Evolutionary conservation across 1,284 basidiomycete species (phyloP).

Genomic region (Boletellus dicymbophilus): DNA sequence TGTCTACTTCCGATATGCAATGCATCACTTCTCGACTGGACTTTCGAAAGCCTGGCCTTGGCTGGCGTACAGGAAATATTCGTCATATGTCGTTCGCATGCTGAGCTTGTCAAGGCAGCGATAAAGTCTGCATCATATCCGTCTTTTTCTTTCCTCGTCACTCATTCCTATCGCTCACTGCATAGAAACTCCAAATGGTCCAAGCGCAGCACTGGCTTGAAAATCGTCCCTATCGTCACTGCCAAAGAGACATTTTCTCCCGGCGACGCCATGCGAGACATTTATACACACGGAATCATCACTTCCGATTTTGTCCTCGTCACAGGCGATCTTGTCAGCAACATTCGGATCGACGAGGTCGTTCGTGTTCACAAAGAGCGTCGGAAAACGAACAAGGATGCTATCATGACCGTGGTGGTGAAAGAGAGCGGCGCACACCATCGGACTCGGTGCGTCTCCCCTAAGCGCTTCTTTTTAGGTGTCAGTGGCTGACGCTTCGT

Average conservation of each 20-base stretch:
- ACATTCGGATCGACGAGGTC: constrained; percentile 87
- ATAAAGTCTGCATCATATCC: constrained; percentile 63
- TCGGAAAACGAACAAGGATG: constrained; percentile 85
- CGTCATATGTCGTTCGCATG: constrained; percentile 88
- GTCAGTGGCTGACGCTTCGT: constrained; percentile 3
- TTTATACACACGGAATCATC: constrained; percentile 92
- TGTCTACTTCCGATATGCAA: constrained; percentile 95
- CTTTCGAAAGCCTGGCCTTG: constrained; percentile 89
- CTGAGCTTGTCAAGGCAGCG: constrained; percentile 79
- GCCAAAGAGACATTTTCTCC: constrained; percentile 88
- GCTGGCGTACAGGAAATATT: constrained; percentile 96
- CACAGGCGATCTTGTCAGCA: constrained; percentile 93
- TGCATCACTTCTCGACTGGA: constrained; percentile 93
- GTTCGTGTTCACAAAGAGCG: constrained; percentile 90
- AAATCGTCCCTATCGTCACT: constrained; percentile 87
- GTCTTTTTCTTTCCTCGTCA: constrained; percentile 5
- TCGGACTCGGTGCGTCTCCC: constrained; percentile 65
- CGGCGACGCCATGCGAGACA: constrained; percentile 95
- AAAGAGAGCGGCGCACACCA: constrained; percentile 75
- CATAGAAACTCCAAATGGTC: constrained; percentile 82
- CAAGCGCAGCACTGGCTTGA: constrained; percentile 72
- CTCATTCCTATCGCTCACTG: constrained; percentile 13
- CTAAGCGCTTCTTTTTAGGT: constrained; percentile 1
- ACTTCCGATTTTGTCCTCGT: constrained; percentile 94
- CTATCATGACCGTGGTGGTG: constrained; percentile 96